Percentiles rank a stretch among this genome's conserved stretches.
Evolutionary conservation across 495 filamentous ascomycete species (phyloP).

Genomic region (Daldinia grandis): DNA sequence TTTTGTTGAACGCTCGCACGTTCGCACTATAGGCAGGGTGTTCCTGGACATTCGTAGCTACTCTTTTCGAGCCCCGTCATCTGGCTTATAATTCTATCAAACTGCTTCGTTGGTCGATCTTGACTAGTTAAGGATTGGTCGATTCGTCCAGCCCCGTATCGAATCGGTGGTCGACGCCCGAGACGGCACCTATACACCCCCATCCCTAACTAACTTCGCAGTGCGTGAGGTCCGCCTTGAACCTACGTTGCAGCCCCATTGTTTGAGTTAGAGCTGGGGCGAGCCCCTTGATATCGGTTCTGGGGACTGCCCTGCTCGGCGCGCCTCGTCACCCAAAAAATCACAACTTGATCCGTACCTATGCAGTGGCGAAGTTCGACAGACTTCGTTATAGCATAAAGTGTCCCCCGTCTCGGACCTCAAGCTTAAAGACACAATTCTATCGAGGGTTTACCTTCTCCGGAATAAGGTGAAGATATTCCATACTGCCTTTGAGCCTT

Average conservation of each 20-base stretch:
- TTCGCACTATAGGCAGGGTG: conserved; percentile 39
- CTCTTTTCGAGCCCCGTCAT: conserved; percentile 31
- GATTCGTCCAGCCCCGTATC: conserved; percentile 35
- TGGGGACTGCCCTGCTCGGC: conserved; percentile 34
- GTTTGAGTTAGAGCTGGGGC: conserved; percentile 42
- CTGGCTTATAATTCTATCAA: conserved; percentile 30
- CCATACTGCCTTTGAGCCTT: conserved; percentile 30
- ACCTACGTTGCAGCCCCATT: conserved; percentile 40
- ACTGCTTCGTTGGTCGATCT: conserved; percentile 36
- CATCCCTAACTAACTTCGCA: conserved; percentile 27
- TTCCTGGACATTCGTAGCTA: conserved; percentile 35
- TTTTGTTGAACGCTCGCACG: conserved; percentile 20
- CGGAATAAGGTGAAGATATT: conserved; percentile 32
- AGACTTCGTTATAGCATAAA: conserved; percentile 33
- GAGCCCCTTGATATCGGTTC: conserved; percentile 30
- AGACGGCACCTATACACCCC: conserved; percentile 31
- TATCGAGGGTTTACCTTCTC: conserved; percentile 24
- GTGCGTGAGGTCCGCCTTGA: conserved; percentile 30
- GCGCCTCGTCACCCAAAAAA: conserved; percentile 27
- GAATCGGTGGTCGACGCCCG: conserved; percentile 40
- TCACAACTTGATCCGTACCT: conserved; percentile 12
- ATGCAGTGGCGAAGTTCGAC: conserved; percentile 33
- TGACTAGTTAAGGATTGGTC: conserved; percentile 36
- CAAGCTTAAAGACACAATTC: conserved; percentile 16
- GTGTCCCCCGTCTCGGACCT: conserved; percentile 24